Base-by-base conservation (phyloP, 139 green algal genomes). In the Mychonastes homosphaera region DNA sequence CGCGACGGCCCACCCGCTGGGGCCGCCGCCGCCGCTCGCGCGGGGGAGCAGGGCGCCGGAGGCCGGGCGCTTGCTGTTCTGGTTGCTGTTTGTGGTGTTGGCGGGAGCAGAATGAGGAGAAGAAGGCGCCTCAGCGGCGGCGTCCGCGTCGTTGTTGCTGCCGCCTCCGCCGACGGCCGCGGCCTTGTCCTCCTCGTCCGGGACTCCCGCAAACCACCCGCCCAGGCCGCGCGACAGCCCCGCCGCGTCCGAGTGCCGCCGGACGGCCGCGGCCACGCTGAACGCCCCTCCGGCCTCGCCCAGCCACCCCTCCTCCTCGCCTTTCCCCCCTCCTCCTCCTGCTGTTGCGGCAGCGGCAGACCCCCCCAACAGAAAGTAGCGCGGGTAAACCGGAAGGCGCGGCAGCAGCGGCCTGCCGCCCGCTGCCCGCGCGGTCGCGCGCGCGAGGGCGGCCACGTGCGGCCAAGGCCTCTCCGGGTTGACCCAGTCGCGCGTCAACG, bases 391-490 rank as follows among this genome's bases (percentile, higher is more conserved):
- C 0, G 83, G 74, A 61, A 95, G 76, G 19, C 87, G 69, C 1
- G 87, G 87, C 41, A 92, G 58, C 36, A 95, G 72, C 8, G 66
- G 41, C 29, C 81, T 84, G 53, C 87, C 81, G 12, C 64, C 45
- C 2, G 52, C 64, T 12, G 81, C 79, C 3, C 75, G 81, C 28
- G 52, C 77, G 6, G 73, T 79, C 47, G 69, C 81, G 6, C 40
- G 51, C 28, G 83, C 81, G 38, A 95, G 76, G 43, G 41, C 39
- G 1, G 45, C 23, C 21, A 95, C 45, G 58, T 89, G 79, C 10
- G 87, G 87, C 87, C 87, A 95, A 6, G 75, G 56, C 21, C 47
- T 59, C 56, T 90, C 80, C 24, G 87, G 87, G 63, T 90, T 92
- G 1, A 95, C 85, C n/a, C 64, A 90, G 63, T 95, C 87, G 7